Evolutionary conservation across 1,284 basidiomycete species (phyloP).

Genomic region (Naganishia sp.): DNA sequence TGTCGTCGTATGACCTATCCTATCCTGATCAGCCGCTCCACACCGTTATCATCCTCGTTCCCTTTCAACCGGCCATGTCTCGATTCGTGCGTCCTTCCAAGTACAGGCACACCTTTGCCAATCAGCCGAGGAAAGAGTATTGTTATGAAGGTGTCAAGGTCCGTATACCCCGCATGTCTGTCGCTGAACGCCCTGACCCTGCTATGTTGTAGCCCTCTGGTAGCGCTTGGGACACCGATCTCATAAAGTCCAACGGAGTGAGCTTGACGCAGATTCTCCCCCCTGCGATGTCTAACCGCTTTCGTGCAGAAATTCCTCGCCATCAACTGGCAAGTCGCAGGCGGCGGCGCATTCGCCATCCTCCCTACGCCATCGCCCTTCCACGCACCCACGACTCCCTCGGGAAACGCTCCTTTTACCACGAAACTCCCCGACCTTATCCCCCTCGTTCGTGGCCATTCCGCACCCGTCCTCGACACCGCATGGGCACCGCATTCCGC

Average conservation of each 20-base stretch:
- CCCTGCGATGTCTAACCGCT: neutral
- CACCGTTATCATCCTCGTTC: neutral
- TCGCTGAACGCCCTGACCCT: neutral
- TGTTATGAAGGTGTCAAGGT: constrained; percentile 85
- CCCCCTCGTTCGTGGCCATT: constrained; percentile 80
- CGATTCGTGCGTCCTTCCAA: constrained; percentile 64
- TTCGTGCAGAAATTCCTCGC: constrained; percentile 72
- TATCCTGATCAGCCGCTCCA: neutral
- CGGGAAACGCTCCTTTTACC: constrained; percentile 55
- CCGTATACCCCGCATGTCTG: neutral
- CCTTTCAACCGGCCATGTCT: constrained; percentile 52
- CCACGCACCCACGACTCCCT: constrained; percentile 49
- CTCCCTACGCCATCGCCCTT: constrained; percentile 81
- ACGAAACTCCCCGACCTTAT: constrained; percentile 88
- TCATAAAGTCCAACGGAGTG: constrained; percentile 82
- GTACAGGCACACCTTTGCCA: constrained; percentile 83
- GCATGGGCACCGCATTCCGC: constrained; percentile 97
- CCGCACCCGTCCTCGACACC: constrained; percentile 74
- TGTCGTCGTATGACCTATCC: neutral
- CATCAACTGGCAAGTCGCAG: constrained; percentile 93
- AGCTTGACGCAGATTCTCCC: constrained; percentile 41
- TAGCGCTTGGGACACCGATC: constrained; percentile 95
- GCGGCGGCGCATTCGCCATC: constrained; percentile 93
- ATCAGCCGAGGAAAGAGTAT: constrained; percentile 77
- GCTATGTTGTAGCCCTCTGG: constrained; percentile 59